Base-by-base conservation (phyloP, 129 eudicot genomes). In the Erigeron canadensis region DNA sequence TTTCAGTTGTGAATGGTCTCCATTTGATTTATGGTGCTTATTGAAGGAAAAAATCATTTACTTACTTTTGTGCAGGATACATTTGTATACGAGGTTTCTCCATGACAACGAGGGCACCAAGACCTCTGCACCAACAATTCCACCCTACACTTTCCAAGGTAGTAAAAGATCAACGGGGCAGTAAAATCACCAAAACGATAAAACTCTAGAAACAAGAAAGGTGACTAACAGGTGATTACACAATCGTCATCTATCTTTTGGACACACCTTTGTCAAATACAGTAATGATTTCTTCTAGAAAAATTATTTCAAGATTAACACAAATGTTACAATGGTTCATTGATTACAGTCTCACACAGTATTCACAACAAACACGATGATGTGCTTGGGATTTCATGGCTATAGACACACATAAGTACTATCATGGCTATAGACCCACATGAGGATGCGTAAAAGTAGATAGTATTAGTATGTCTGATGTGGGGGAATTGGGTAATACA, bases 31-130 rank as follows among this genome's bases (percentile, higher is more conserved):
- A 9, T 53, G 16, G 58, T 28, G 34, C 34, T 28, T 28, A 53
- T 17, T 22, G 1, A 22, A 18, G 9, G 37, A n/a, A 22, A 50
- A 51, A 17, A 16, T 8, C 9, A 50, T 15, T 12, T 67, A 11
- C 19, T 19, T 12, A 8, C 10, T 6, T 41, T 28, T 71, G 39
- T 65, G 70, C 69, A 72, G 82, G 78, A 8, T 79, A 79, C 57
- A 64, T 79, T 55, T 79, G 82, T 56, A 46, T 79, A 17, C 40
- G 78, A 53, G 77, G 82, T 4, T 79, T 79, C 11, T 83, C 10
- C 63, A 69, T 48, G 75, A 69, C 60, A 45, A 69, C 75, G 21
- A 69, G 70, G 51, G 69, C 34, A 69, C 75, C 81, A 21, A 51
- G 70, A 45, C 63, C 69, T 15, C 37, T 76, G 45, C 75, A 64